phyloP scores from a whole-genome alignment of 2,329 filamentous ascomycete species.

The Thelonectria olida region DNA sequence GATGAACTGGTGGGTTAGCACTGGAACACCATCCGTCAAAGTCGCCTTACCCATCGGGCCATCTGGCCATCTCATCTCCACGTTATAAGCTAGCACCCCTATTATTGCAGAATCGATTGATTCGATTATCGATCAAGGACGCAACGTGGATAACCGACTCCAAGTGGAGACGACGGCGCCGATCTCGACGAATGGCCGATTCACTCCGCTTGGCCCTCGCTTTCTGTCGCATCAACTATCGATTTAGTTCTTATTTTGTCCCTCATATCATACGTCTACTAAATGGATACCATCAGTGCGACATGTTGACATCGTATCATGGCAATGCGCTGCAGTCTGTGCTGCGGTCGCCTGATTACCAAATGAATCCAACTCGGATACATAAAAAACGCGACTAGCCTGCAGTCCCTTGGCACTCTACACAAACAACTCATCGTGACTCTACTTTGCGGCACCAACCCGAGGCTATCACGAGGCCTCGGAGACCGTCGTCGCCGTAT shows the following conservation, averaged over 20 bases:
- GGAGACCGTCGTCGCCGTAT: conserved; percentile 12
- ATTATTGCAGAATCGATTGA: too few relatives aligned
- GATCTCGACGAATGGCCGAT: not conserved
- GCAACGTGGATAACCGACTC: too few relatives aligned
- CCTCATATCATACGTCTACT: not conserved
- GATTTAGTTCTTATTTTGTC: not conserved
- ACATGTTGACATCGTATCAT: not conserved
- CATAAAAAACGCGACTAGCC: not conserved
- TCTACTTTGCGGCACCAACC: conserved; percentile 13
- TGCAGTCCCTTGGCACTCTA: conserved; percentile 3
- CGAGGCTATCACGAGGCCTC: conserved; percentile 17
- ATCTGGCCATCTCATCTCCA: not conserved
- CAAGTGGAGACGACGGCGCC: not conserved
- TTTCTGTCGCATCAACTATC: too few relatives aligned
- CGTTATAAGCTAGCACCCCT: not conserved
- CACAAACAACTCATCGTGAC: conserved; percentile 8
- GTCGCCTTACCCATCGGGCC: too few relatives aligned
- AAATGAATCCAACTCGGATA: not conserved
- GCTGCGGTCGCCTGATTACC: not conserved
- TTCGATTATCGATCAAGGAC: too few relatives aligned
- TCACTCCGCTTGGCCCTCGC: too few relatives aligned
- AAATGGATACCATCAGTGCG: too few relatives aligned
- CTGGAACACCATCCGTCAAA: too few relatives aligned
- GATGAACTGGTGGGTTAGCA: not conserved
- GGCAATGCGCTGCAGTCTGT: not conserved